A percentile compares a stretch with the other conserved stretches of the same genome.
These are phyloP conservation scores for Drosera spatulata DNA, from an alignment of 179 eudicot species.

Conservation along the genomic window DNA sequence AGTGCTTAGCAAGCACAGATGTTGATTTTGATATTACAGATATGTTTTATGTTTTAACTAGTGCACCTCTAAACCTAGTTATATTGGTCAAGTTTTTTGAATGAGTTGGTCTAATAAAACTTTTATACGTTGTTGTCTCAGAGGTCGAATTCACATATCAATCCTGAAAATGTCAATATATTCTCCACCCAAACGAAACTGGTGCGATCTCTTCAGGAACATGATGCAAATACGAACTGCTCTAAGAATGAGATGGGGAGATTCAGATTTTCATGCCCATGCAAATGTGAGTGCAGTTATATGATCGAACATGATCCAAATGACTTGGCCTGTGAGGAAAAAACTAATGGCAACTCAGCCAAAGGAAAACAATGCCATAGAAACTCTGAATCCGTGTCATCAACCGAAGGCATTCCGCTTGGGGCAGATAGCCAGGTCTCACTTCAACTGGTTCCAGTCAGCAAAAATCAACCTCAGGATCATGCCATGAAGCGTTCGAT, in stretches of 20 bases:
- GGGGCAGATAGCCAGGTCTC: constrained; percentile 11
- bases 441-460: constrained; percentile 11
- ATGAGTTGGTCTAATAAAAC: no score
- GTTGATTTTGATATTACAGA: no score
- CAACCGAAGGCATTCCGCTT: constrained; percentile 35
- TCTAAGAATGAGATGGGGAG: constrained; percentile 26
- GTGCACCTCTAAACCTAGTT: no score
- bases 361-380: constrained; percentile 15
- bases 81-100: no score
- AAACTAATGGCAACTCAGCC: constrained; percentile 4
- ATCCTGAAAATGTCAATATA: constrained; percentile 48
- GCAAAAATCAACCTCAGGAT: constrained; percentile 13
- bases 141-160: constrained; percentile 47
- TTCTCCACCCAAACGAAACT: constrained; percentile 87
- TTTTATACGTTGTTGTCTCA: no score
- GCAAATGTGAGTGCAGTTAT: constrained; percentile 20
- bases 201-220: constrained; percentile 57
- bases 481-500: constrained; percentile 8
- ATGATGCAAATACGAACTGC: constrained; percentile 27
- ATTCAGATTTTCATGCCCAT: constrained; percentile 32
- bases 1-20: no score
- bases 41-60: no score
- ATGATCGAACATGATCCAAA: constrained; percentile 6
- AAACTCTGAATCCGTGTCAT: constrained; percentile 61
- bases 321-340: background rate